Percentiles rank a stretch among this genome's conserved stretches.
Conservation (phyloP, 306 rosid genomes). For the Quillaja saponaria region DNA sequence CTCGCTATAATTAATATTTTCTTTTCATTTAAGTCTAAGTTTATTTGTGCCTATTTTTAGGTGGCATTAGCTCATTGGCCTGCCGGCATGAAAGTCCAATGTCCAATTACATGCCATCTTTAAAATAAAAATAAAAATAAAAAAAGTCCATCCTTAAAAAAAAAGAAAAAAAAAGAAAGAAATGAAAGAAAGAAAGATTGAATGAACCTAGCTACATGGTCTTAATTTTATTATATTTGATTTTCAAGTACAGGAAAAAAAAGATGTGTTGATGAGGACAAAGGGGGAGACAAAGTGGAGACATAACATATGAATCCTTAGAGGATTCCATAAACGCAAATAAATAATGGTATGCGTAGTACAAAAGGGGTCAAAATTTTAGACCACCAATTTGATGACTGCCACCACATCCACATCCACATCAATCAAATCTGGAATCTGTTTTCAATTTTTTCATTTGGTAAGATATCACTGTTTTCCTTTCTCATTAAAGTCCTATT, state of each 20-base stretch:
- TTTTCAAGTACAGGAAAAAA: slow-evolving; percentile 32
- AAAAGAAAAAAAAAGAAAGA: too few relatives aligned
- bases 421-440: neutral
- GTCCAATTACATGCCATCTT: slow-evolving; percentile 8
- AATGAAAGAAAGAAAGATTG: too few relatives aligned
- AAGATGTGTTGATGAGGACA: slow-evolving; percentile 14
- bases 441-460: neutral
- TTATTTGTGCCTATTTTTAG: slow-evolving; percentile 11
- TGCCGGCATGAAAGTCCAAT: slow-evolving; percentile 43
- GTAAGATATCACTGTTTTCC: neutral
- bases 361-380: neutral
- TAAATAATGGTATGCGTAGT: too few relatives aligned
- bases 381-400: neutral
- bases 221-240: slow-evolving; percentile 21
- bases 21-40: neutral
- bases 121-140: too few relatives aligned
- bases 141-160: too few relatives aligned
- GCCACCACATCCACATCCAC: too few relatives aligned
- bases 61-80: slow-evolving; percentile 35
- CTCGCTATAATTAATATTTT: too few relatives aligned
- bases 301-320: slow-evolving; percentile 52
- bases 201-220: slow-evolving; percentile 14
- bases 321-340: slow-evolving; percentile 53
- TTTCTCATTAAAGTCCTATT: neutral
- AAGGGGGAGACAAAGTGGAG: slow-evolving; percentile 70